Base-by-base conservation (phyloP, 345 rosid species). In the Reutealis trisperma region DNA sequence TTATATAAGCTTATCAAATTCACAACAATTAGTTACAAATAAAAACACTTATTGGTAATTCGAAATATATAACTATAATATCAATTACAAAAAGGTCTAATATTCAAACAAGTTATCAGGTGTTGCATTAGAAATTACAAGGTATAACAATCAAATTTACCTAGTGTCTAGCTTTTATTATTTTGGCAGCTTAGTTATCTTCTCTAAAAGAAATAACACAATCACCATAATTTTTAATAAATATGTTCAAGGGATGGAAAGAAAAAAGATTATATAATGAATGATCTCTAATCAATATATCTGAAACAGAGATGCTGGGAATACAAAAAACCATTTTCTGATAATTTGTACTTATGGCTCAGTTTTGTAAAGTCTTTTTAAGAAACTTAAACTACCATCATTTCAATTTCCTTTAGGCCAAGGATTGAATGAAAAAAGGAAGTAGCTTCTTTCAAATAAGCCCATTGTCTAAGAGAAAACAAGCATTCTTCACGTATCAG, bases 1-100 rank as follows among this genome's bases (percentile, higher is more conserved):
- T 47, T 44, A 75, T 14, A 13, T 62, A 60, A 77, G 82, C 58
- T 11, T 13, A 70, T 71, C 49, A 58, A 62, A 69, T 7, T 32
- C 32, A 14, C 32, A 27, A 30, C 21, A 55, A 21, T 27, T 55
- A 47, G 37, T 22, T 58, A 54, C 15, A 30, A 1, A 63, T 32
- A 75, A 65, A 16, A 22, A 65, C 42, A 27, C 47, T 32, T 54
- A 32, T 10, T 10, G 22, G 61, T 8, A 19, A 15, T 9, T 34
- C 4, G 42, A 27, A 19, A 18, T 5, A 58, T 32, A 3, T 1
- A 1, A 70, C 52, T 51, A 32, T 25, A 19, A 72, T 12, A n/a
- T 30, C 52, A n/a, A 58, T 62, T 22, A 76, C 49, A 54, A 41
- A 65, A 75, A 55, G n/a, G 27, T 72, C 21, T 15, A 42, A 70